Conservation (phyloP, 2,329 filamentous ascomycete genomes). For the Botrytis fragariae region DNA sequence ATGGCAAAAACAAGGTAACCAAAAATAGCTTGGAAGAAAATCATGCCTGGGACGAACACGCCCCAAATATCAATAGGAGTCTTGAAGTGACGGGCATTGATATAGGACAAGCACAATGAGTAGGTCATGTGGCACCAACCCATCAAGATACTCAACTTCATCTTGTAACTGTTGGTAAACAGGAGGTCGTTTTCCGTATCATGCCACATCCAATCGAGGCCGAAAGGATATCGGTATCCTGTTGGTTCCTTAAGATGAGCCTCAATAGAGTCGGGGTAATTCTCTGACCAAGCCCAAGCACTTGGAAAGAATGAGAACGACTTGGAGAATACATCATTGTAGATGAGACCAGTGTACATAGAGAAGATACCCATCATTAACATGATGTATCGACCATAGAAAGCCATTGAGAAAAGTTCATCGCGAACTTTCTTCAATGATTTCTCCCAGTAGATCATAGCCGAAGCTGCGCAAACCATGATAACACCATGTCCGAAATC, state of each 20-base stretch:
- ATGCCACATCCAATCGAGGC: slow-evolving; percentile 95
- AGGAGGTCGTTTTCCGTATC: slow-evolving; percentile 91
- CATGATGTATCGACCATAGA: slow-evolving; percentile 98
- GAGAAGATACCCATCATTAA: slow-evolving; percentile 98
- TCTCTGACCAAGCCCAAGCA: slow-evolving; percentile 75
- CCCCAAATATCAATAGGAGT: slow-evolving; percentile 93
- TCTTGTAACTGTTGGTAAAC: slow-evolving; percentile 99
- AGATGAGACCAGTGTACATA: slow-evolving; percentile 93
- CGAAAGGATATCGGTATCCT: slow-evolving; percentile 88
- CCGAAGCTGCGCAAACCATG: slow-evolving; percentile 77
- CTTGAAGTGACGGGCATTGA: slow-evolving; percentile 95
- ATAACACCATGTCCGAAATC: slow-evolving; percentile 92
- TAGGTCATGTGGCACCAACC: slow-evolving; percentile 99
- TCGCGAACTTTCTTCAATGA: slow-evolving; percentile 87
- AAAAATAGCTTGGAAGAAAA: slow-evolving; percentile 99
- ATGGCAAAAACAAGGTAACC: slow-evolving; percentile 94
- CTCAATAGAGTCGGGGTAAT: slow-evolving; percentile 63
- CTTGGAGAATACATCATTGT: slow-evolving; percentile 97
- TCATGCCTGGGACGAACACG: slow-evolving; percentile 97
- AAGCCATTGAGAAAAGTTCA: slow-evolving; percentile 96
- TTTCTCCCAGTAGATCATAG: slow-evolving; percentile 98
- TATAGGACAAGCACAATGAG: slow-evolving; percentile 85
- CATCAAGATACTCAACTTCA: slow-evolving; percentile 98
- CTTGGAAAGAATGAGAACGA: slow-evolving; percentile 85
- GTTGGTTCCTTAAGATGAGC: slow-evolving; percentile 58